Evolutionary conservation across 495 filamentous ascomycete genomes (phyloP).

Genomic region (Aspergillus asperescens): DNA sequence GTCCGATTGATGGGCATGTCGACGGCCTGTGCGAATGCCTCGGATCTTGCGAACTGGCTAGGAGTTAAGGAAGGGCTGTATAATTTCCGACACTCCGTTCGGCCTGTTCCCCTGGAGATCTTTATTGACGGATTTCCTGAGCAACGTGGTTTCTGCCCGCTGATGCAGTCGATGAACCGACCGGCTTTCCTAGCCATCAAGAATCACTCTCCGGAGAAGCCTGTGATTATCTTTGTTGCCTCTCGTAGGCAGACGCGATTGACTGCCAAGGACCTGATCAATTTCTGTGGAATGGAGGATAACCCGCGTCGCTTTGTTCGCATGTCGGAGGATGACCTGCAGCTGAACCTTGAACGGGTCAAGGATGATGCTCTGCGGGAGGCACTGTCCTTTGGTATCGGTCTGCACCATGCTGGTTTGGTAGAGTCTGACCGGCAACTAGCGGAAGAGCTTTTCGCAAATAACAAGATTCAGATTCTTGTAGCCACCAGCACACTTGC

Average conservation of each 20-base stretch:
- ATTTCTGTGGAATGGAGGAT: slow-evolving; percentile 97
- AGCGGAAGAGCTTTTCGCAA: slow-evolving; percentile 88
- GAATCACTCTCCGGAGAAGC: slow-evolving; percentile 89
- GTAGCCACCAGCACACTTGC: slow-evolving; percentile 95
- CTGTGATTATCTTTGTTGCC: slow-evolving; percentile 97
- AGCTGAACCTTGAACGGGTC: slow-evolving; percentile 72
- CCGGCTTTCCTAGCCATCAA: slow-evolving; percentile 97
- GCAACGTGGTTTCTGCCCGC: slow-evolving; percentile 87
- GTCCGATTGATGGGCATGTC: slow-evolving; percentile 96
- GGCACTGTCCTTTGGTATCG: slow-evolving; percentile 92
- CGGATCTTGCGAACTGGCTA: slow-evolving; percentile 91
- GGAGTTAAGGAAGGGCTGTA: slow-evolving; percentile 95
- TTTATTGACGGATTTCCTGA: slow-evolving; percentile 98
- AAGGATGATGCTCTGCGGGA: slow-evolving; percentile 91
- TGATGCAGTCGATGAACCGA: slow-evolving; percentile 99
- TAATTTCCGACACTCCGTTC: slow-evolving; percentile 98
- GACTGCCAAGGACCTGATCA: slow-evolving; percentile 93
- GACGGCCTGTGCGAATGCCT: slow-evolving; percentile 94
- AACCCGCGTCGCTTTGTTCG: slow-evolving; percentile 86
- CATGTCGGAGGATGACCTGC: slow-evolving; percentile 92
- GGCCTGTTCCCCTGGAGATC: slow-evolving; percentile 89
- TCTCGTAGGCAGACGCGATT: slow-evolving; percentile 91
- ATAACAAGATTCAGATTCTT: slow-evolving; percentile 97
- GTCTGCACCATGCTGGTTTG: slow-evolving; percentile 92
- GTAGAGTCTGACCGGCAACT: slow-evolving; percentile 90